Evolutionary conservation across 768 basidiomycete species (phyloP).

Genomic region (Basidioascus undulatus): DNA sequence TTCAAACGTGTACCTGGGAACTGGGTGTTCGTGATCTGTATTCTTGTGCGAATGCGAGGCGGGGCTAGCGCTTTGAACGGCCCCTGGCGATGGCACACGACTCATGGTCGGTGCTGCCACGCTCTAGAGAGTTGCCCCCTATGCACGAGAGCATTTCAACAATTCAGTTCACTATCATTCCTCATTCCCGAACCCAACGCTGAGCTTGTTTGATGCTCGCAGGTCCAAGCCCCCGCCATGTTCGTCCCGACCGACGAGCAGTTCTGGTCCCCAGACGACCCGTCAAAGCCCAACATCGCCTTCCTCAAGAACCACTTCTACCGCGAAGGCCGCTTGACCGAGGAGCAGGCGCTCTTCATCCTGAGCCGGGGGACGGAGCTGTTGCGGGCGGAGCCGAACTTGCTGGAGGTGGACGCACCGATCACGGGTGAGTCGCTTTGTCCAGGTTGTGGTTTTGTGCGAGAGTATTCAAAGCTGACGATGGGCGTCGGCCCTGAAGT

Average conservation of each 20-base stretch:
- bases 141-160: too few relatives aligned
- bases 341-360: conserved; percentile 74
- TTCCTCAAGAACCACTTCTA: conserved; percentile 99
- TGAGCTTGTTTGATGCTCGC: conserved; percentile 3
- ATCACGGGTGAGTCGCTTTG: conserved; percentile 54
- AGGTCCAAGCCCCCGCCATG: conserved; percentile 98
- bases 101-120: too few relatives aligned
- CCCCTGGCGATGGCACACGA: too few relatives aligned
- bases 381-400: conserved; percentile 60
- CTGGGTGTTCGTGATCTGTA: background rate
- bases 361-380: conserved; percentile 66
- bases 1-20: too few relatives aligned
- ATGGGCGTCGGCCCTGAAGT: conserved; percentile 24
- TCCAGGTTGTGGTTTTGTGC: background rate
- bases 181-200: background rate
- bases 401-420: conserved; percentile 84
- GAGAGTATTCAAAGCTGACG: background rate
- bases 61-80: background rate
- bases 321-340: conserved; percentile 74
- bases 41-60: background rate
- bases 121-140: too few relatives aligned
- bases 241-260: conserved; percentile 70
- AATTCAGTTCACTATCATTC: background rate
- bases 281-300: conserved; percentile 74
- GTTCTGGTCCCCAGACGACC: conserved; percentile 68